Percentiles rank a stretch among this genome's conserved stretches.
Conservation (phyloP, 371 early-diverging fungal species). For the Mortierella sp. region DNA sequence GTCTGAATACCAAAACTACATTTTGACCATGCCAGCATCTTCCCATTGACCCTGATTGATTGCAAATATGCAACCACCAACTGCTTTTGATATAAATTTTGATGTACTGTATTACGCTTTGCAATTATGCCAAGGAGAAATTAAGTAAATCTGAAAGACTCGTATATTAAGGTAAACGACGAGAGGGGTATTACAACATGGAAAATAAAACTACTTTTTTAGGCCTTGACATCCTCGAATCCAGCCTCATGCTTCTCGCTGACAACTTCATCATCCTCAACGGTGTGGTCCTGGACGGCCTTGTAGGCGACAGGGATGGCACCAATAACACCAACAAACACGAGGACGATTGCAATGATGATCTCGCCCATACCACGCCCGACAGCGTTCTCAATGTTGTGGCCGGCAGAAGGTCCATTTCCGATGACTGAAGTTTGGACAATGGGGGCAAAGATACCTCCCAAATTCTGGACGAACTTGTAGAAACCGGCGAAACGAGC, state of each 20-base stretch:
- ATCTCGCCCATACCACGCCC: constrained; percentile 52
- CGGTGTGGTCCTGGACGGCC: constrained; percentile 54
- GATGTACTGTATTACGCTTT: not conserved
- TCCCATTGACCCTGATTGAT: too few relatives aligned
- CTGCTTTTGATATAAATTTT: not conserved
- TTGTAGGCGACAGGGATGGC: constrained; percentile 53
- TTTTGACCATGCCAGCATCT: too few relatives aligned
- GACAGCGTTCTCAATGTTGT: constrained; percentile 21
- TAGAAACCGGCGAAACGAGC: constrained; percentile 76
- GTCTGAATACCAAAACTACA: too few relatives aligned
- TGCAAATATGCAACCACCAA: too few relatives aligned
- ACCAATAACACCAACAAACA: constrained; percentile 42
- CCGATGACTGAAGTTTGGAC: constrained; percentile 50
- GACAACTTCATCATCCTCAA: constrained; percentile 22
- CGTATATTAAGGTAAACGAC: not conserved
- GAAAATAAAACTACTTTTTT: not conserved
- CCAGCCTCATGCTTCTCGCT: not conserved
- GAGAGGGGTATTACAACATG: not conserved
- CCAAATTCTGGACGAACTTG: constrained; percentile 57
- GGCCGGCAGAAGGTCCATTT: constrained; percentile 36
- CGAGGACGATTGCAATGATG: constrained; percentile 42
- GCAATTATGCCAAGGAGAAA: not conserved
- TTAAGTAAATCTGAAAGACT: not conserved
- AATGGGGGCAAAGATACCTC: constrained; percentile 53
- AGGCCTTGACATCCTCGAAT: not conserved